Evolutionary conservation across 305 asterid genomes (phyloP).

Genomic region (Stenogyne calaminthoides): DNA sequence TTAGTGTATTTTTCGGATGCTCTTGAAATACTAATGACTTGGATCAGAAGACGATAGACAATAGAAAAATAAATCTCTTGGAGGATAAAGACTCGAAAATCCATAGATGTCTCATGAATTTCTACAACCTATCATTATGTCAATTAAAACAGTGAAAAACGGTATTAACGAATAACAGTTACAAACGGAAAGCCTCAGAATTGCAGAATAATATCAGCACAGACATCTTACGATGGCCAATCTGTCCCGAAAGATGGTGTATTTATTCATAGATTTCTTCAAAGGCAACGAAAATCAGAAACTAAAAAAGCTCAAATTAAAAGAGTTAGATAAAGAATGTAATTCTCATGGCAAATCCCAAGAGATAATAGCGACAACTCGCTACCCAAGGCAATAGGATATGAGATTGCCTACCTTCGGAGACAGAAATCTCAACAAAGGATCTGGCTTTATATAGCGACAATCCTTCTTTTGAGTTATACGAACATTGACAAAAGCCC

Average conservation of each 20-base stretch:
- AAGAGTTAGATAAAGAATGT: slow-evolving; percentile 10
- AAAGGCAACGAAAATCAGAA: slow-evolving; percentile 18
- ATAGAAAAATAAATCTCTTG: no score
- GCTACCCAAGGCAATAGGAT: slow-evolving; percentile 64
- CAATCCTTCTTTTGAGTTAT: slow-evolving; percentile 27
- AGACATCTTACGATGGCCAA: slow-evolving; percentile 28
- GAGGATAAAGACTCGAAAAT: no score
- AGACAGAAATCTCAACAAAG: slow-evolving; percentile 41
- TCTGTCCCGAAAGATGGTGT: slow-evolving; percentile 72
- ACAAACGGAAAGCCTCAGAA: slow-evolving; percentile 37
- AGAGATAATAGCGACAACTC: slow-evolving; percentile 44
- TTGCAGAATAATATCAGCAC: slow-evolving; percentile 56
- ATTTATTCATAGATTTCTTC: slow-evolving; percentile 34
- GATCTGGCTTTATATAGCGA: slow-evolving; percentile 39
- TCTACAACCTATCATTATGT: no score
- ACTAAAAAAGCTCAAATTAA: neutral
- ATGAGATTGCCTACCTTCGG: slow-evolving; percentile 46
- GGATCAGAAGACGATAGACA: no score
- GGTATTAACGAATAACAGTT: no score
- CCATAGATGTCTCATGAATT: no score
- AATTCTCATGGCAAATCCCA: slow-evolving; percentile 61
- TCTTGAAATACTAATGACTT: no score
- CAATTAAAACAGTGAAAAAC: no score
- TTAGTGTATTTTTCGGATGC: no score
- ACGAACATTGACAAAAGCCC: slow-evolving; percentile 38